Percentiles rank a stretch among this genome's conserved stretches.
These are phyloP conservation scores for Didymella arachidicola DNA, from an alignment of 2,329 filamentous ascomycete genomes.

Conservation along the genomic window DNA sequence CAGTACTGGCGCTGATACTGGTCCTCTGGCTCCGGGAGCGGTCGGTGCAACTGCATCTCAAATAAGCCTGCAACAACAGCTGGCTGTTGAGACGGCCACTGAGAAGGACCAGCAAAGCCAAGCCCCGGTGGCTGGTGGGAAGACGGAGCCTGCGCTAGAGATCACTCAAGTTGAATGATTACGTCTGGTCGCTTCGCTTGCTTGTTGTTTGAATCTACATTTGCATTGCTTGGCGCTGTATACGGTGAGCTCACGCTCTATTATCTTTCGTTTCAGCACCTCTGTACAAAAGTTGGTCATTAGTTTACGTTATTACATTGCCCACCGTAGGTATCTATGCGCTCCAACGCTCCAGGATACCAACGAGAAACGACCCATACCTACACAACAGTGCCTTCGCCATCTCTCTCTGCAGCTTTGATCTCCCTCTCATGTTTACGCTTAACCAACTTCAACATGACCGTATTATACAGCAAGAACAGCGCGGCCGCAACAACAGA, in stretches of 20 bases:
- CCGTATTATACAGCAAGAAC: constrained; percentile 49
- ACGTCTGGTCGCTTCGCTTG: not conserved
- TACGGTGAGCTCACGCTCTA: constrained; percentile 6
- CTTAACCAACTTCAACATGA: constrained; percentile 46
- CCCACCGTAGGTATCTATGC: not conserved
- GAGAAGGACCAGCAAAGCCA: not conserved
- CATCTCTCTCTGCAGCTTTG: constrained; percentile 26
- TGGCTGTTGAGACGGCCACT: too few relatives aligned
- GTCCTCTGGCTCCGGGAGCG: not conserved
- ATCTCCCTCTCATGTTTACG: constrained; percentile 43
- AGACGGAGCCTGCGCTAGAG: not conserved
- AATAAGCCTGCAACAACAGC: not conserved
- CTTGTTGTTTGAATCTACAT: not conserved
- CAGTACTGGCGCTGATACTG: not conserved
- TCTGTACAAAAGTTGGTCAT: not conserved
- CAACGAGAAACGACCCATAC: not conserved
- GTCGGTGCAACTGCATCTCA: not conserved
- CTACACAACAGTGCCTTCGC: not conserved
- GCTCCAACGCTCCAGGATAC: not conserved
- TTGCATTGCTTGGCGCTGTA: constrained; percentile 13
- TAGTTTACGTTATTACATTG: not conserved
- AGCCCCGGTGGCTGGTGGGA: not conserved
- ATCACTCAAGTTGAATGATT: not conserved
- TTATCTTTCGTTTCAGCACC: not conserved
- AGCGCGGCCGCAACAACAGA: constrained; percentile 43